Percentiles rank a stretch among this genome's conserved stretches.
Conservation (phyloP, 164 flowering plant species). For the Nymphaea thermarum region DNA sequence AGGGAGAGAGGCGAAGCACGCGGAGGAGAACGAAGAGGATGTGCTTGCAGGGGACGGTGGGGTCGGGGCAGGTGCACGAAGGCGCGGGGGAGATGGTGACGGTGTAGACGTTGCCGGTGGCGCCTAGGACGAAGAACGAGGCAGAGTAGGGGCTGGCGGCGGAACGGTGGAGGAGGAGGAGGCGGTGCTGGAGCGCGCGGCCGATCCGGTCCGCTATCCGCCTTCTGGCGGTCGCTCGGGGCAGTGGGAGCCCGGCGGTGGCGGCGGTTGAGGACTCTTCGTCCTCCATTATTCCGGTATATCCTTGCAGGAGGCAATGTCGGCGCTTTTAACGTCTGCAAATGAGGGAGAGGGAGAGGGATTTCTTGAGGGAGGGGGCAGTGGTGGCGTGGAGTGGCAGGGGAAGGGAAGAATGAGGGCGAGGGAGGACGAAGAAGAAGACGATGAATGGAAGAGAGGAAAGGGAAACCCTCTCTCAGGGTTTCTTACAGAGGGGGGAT, state of each 20-base stretch:
- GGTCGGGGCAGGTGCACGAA: constrained; percentile 82
- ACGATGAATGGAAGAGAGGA: too few relatives aligned
- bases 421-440: too few relatives aligned
- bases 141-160: constrained; percentile 11
- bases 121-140: constrained; percentile 61
- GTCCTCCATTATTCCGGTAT: constrained; percentile 4
- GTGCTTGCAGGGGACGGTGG: constrained; percentile 75
- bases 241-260: constrained; percentile 1
- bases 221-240: constrained; percentile 12
- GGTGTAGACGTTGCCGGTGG: constrained; percentile 79
- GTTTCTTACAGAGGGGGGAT: too few relatives aligned
- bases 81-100: constrained; percentile 46
- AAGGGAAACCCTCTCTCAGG: too few relatives aligned
- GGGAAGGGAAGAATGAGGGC: background rate
- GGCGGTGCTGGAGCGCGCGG: constrained; percentile 63
- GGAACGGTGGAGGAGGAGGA: constrained; percentile 70
- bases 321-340: background rate
- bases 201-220: constrained; percentile 45
- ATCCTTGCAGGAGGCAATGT: background rate
- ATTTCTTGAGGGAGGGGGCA: background rate
- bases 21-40: constrained; percentile 63
- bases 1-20: constrained; percentile 44
- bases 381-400: background rate
- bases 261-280: constrained; percentile 10
- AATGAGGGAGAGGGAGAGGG: background rate